Base-by-base conservation (phyloP, 2,329 filamentous ascomycete genomes). In the Sarocladium brachiariae region DNA sequence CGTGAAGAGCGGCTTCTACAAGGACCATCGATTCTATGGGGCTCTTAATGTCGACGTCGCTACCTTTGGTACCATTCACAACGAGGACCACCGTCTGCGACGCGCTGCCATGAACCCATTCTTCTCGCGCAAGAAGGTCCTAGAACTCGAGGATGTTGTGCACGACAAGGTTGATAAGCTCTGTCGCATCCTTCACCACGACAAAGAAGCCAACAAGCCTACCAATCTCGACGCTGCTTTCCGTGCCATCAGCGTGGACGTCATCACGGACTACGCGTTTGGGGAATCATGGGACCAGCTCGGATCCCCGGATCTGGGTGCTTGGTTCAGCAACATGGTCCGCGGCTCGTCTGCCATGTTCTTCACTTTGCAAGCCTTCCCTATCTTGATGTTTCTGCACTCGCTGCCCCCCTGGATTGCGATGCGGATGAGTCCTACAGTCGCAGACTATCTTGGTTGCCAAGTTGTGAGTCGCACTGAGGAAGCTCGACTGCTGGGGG, bases 81-180 rank as follows among this genome's bases (percentile, higher is more conserved):
- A 60, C 31, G 55, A 59, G 43, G 41, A 51, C 6, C 58, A 59
- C 19, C 51, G 50, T 7, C 31, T 35, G 9, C 53, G 58, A 2
- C 53, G 58, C 19, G 53, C 54, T 16, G 53, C 56, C 18, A 24
- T 53, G 30, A 51, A 18, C 23, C 47, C 56, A 8, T 53, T 59
- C 50, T 63, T 64, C 52, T 55, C 49, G 9, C 51, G 39, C 3
- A 51, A 56, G 34, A 58, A 60, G 16, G 55, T 57, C 10, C 43
- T 51, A 3, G 52, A 54, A 2, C 51, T 59, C 1, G 48, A 38
- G 1, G 54, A 54, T 1, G 48, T 56, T 16, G 43, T 47, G 3
- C 43, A 47, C 16, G 43, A 47, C 14, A 31, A 31, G 14, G 43
- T 25, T 16, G 43, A 47, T 33, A 47, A 47, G 43, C 43, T 47